These are phyloP conservation scores for Penicillium flavigenum DNA, from an alignment of 495 filamentous ascomycete genomes.

Conservation along the genomic window DNA sequence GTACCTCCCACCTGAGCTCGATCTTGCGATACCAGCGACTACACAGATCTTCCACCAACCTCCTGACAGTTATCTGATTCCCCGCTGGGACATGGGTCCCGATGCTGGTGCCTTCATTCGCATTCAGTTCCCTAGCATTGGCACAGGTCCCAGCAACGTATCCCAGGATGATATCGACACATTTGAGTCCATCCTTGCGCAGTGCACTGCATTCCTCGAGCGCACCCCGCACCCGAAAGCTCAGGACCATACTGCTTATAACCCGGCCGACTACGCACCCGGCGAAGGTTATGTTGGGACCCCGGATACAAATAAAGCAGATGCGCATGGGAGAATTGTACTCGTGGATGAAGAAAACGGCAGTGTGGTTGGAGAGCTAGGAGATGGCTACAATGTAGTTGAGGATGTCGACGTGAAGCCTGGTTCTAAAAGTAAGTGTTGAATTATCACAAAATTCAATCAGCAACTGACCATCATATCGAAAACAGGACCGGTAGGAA, in stretches of 20 bases:
- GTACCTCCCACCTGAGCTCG: constrained; percentile 88
- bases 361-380: constrained; percentile 87
- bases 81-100: constrained; percentile 85
- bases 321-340: constrained; percentile 75
- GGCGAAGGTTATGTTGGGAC: constrained; percentile 70
- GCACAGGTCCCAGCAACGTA: constrained; percentile 58
- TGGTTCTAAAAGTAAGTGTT: constrained; percentile 77
- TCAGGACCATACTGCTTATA: constrained; percentile 57
- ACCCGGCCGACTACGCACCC: constrained; percentile 74
- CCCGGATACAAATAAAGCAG: constrained; percentile 34
- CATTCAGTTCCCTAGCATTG: constrained; percentile 79
- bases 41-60: constrained; percentile 95
- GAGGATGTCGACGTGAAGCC: constrained; percentile 70
- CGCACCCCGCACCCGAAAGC: constrained; percentile 63
- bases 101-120: constrained; percentile 86
- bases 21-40: constrained; percentile 84
- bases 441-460: neutral
- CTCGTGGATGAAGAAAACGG: constrained; percentile 94
- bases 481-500: constrained; percentile 78
- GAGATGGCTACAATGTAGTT: constrained; percentile 75
- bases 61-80: constrained; percentile 84
- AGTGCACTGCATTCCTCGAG: constrained; percentile 92
- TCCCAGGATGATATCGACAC: constrained; percentile 93
- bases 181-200: constrained; percentile 92
- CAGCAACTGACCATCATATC: constrained; percentile 16